Base-by-base conservation (phyloP, 2,329 filamentous ascomycete genomes). In the Chaetomium globosum region DNA sequence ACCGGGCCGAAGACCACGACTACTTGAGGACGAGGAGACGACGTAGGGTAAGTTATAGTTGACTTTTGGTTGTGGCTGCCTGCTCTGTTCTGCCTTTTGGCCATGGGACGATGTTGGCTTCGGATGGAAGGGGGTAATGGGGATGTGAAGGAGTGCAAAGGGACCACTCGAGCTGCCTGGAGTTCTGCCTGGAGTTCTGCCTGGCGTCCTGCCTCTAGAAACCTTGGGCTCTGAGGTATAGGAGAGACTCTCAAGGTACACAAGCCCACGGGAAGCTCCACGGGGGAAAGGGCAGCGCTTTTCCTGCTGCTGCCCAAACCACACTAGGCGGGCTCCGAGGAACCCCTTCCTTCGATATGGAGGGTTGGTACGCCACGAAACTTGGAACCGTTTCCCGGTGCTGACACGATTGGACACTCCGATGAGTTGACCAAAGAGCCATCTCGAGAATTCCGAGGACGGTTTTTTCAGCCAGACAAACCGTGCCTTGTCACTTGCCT, bases 1-100 rank as follows among this genome's bases (percentile, higher is more conserved):
- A 62, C 21, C 49, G 21, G 8, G 61, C 64, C 1, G 36, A 3
- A n/a, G 66, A 65, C 12, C 28, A 66, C 23, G 43, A 66, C 7
- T 10, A 63, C 2, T 33, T 28, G 19, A 36, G 63, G 53, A 19
- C 19, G 21, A 53, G 55, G 31, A 63, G 26, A 53, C 56, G 59
- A 12, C 54, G 57, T 8, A 39, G 53, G 66, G 69, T 71, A 62
- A 69, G 69, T 62, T 36, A 31, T 39, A n/a, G 31, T 39, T 28
- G 30, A 52, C 48, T 13, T 61, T 19, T 30, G 19, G 9, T 30
- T 59, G 56, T 39, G 9, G 39, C 33, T 65, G 13, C 26, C 10
- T 30, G 13, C 48, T 46, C 16, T 28, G 21, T 26, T 39, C 7
- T 52, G 12, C 36, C 6, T 16, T 21, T 39, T 51, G 19, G 53